These are phyloP conservation scores for Malus fusca DNA, from an alignment of 306 rosid genomes.

Conservation along the genomic window DNA sequence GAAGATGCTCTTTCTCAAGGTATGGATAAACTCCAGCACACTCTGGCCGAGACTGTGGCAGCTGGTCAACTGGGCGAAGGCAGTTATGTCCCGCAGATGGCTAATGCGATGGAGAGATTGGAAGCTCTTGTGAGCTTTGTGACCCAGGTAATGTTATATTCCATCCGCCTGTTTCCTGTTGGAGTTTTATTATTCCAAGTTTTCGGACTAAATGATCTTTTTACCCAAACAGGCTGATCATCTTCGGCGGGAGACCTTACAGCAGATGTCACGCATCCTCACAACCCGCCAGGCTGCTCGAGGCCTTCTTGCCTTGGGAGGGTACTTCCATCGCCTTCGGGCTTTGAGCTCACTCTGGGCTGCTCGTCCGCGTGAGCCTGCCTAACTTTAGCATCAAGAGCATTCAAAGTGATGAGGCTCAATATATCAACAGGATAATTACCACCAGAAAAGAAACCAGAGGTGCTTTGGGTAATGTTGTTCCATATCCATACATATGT, in stretches of 20 bases:
- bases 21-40: conserved; percentile 69
- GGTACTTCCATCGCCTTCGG: conserved; percentile 71
- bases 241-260: conserved; percentile 67
- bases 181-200: neutral
- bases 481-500: conserved; percentile 9
- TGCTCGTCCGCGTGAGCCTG: conserved; percentile 43
- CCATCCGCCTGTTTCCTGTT: neutral
- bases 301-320: conserved; percentile 69
- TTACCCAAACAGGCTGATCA: conserved; percentile 68
- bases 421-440: conserved; percentile 19
- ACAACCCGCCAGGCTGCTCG: conserved; percentile 63
- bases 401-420: conserved; percentile 15
- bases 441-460: conserved; percentile 1
- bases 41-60: conserved; percentile 50
- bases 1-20: conserved; percentile 95
- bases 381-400: conserved; percentile 29
- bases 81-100: conserved; percentile 38
- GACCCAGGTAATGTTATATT: conserved; percentile 49
- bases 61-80: conserved; percentile 50
- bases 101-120: conserved; percentile 65
- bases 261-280: conserved; percentile 68
- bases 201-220: conserved; percentile 6
- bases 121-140: conserved; percentile 70
- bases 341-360: conserved; percentile 81
- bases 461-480: conserved; percentile 14